Conservation (phyloP, 1,284 basidiomycete species). For the Sporisorium exsertum region DNA sequence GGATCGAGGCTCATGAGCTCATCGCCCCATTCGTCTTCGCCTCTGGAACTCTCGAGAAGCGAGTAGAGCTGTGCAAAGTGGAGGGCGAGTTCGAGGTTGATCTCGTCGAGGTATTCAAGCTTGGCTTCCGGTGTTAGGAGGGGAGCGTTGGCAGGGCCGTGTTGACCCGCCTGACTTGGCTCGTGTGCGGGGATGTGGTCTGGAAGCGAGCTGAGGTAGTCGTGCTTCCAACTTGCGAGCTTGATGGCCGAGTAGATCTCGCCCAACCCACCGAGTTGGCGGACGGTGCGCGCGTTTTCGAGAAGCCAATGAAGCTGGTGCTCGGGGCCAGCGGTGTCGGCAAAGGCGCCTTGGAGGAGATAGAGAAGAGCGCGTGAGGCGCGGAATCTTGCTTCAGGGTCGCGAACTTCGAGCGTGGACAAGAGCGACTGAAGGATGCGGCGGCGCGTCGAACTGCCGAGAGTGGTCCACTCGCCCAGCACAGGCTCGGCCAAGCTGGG, state of each 20-base stretch:
- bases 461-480: constrained; percentile 59
- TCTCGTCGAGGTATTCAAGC: constrained; percentile 66
- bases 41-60: constrained; percentile 64
- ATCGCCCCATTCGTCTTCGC: constrained; percentile 62
- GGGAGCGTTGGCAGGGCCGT: constrained; percentile 38
- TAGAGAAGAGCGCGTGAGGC: constrained; percentile 61
- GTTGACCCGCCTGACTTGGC: constrained; percentile 29
- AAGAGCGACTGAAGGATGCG: constrained; percentile 59
- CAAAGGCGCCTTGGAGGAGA: constrained; percentile 81
- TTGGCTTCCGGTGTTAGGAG: constrained; percentile 66
- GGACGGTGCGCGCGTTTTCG: constrained; percentile 89
- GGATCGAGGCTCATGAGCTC: constrained; percentile 79
- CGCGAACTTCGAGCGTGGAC: constrained; percentile 59
- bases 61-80: constrained; percentile 68
- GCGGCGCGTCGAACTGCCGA: constrained; percentile 54
- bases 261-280: constrained; percentile 84
- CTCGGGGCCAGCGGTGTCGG: constrained; percentile 87
- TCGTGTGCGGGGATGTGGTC: constrained; percentile 58
- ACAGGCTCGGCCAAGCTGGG: constrained; percentile 31
- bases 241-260: constrained; percentile 88
- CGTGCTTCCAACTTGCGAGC: constrained; percentile 88
- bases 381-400: constrained; percentile 57
- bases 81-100: constrained; percentile 67
- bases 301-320: constrained; percentile 96
- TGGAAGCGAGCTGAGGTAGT: constrained; percentile 71